Evolutionary conservation across 495 filamentous ascomycete genomes (phyloP), one percentile per base, ranked within the genome.

Genomic region (Sporormia fimetaria): DNA sequence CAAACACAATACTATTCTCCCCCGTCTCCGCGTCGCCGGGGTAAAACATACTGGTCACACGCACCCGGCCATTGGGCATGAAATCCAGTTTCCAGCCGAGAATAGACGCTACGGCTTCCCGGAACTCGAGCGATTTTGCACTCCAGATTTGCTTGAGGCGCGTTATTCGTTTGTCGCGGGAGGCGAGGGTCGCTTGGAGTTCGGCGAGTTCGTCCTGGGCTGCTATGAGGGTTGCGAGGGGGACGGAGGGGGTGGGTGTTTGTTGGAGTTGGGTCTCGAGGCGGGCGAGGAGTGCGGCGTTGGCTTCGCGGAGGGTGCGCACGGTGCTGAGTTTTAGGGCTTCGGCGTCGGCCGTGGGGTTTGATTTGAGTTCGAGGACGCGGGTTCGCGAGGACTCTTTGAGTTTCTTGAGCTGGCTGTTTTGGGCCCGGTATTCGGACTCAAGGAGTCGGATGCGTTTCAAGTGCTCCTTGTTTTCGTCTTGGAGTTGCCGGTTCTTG

Each of bases 31-130:
- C 64, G 9, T 70, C 63, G 2, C 39, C 53, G 11, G 82, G 75
- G 50, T 79, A 80, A 55, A 85, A 87, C 55, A 86, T 74, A 33
- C 70, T 77, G 20, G 85, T 87, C 34, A 93, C 81, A 10, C 80
- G 73, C 54, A 93, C 88, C 52, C 87, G 86, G 14, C 90, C 90
- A 54, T 88, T 92, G 2, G 83, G 83, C 55, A 94, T 74, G 64
- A 96, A 94, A 36, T 92, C 81, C 23, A 95, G 72, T 37, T 87
- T 87, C 77, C 82, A 96, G 0, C 90, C 90, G 1, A 99, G 70
- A 2, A 94, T 70, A 33, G 74, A 81, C 49, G 83, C 81, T 24
- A 96, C 84, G 2, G 87, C 83, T 61, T 96, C 84, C 9, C 90
- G 80, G 68, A 96, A 94, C 62, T 96, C 90, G 47, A 77, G 74